phyloP scores from a whole-genome alignment of 257 asterid genomes.

The Gardenia jasminoides region DNA sequence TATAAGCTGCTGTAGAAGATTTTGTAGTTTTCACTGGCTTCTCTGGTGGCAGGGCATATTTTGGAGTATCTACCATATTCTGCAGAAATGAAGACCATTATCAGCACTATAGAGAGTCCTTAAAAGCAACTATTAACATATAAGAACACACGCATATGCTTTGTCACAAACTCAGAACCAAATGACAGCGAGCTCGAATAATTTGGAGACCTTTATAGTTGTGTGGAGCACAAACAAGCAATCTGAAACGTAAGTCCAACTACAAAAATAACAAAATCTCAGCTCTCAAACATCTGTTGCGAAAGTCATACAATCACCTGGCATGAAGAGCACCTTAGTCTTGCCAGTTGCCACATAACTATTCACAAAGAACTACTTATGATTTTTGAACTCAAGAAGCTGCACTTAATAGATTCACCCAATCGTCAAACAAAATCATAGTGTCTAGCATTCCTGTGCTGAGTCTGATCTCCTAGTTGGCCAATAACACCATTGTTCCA shows the following conservation, averaged over 20 bases:
- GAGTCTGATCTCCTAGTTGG: neutral
- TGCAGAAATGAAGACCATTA: conserved; percentile 19
- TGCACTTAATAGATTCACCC: neutral
- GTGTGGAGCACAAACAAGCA: neutral
- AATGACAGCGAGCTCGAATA: neutral
- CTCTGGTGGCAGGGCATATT: conserved; percentile 57
- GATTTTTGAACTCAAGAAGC: neutral
- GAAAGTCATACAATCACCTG: neutral
- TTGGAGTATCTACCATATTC: conserved; percentile 50
- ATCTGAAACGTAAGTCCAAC: neutral
- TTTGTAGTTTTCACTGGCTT: conserved; percentile 70
- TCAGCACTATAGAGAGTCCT: neutral
- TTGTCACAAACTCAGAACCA: neutral
- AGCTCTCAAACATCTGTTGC: neutral
- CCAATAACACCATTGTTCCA: neutral
- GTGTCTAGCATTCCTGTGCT: neutral
- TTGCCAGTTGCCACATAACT: neutral
- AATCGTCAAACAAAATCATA: neutral
- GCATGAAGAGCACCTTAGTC: neutral
- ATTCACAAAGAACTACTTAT: neutral
- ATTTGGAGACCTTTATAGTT: neutral
- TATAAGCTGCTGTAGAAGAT: conserved; percentile 47
- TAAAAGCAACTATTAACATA: neutral
- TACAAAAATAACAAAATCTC: neutral
- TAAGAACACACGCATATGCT: neutral